Evolutionary conservation across 2,329 filamentous ascomycete genomes (phyloP).

Genomic region (Fusarium fujikuroi): DNA sequence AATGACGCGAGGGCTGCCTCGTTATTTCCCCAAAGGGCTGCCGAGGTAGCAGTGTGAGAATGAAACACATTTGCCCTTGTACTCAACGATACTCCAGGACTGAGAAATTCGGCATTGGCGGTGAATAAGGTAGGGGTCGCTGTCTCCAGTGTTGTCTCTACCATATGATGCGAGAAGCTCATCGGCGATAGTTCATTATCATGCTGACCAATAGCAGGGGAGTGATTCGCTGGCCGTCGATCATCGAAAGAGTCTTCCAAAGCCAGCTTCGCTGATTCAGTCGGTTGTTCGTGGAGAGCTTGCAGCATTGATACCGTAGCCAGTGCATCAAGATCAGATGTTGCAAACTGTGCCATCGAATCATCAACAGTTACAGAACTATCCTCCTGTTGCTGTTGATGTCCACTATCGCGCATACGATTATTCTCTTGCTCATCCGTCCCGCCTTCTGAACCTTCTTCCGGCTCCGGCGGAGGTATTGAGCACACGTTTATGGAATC

Average conservation of each 20-base stretch:
- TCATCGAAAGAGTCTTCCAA: not conserved
- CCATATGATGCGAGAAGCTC: not conserved
- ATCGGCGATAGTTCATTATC: not conserved
- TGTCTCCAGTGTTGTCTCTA: not conserved
- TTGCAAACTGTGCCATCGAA: not conserved
- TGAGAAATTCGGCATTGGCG: not conserved
- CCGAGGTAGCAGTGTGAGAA: accelerated
- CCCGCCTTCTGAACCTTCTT: not conserved
- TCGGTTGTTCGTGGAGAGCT: not conserved
- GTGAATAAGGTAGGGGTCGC: not conserved
- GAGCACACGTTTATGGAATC: not conserved
- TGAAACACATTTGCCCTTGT: not conserved
- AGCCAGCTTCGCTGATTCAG: not conserved
- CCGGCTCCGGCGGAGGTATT: not conserved
- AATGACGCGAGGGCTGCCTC: not conserved
- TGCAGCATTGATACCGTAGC: not conserved
- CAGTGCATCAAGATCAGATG: not conserved
- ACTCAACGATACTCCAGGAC: not conserved
- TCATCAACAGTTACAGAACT: not conserved
- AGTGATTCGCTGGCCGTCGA: accelerated
- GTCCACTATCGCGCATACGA: not conserved
- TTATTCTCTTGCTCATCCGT: not conserved
- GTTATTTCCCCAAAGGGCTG: not conserved
- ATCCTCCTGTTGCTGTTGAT: not conserved
- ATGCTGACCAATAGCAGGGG: not conserved